Conservation (phyloP, 805 yeast genomes). For the Wickerhamiella siamensis region DNA sequence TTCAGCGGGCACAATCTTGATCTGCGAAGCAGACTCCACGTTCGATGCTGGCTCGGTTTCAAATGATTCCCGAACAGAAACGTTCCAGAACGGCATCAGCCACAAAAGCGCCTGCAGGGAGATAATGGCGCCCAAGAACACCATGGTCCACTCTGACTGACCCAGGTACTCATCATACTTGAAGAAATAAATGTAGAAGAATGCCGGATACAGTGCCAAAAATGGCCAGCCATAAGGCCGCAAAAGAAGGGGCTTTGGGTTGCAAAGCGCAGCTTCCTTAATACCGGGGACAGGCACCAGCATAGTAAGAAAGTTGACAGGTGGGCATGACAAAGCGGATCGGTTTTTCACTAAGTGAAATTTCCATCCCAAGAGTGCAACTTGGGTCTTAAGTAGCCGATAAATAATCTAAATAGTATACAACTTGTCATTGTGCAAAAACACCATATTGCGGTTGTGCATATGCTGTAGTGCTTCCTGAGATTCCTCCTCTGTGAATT, state of each 20-base stretch:
- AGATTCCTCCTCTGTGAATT: constrained; percentile 26
- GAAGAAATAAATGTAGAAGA: constrained; percentile 45
- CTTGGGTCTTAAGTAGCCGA: too few relatives aligned
- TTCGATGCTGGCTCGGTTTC: constrained; percentile 43
- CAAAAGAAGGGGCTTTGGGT: constrained; percentile 41
- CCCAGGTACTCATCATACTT: constrained; percentile 71
- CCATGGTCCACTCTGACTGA: constrained; percentile 94
- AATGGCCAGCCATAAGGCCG: constrained; percentile 81
- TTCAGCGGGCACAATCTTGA: constrained; percentile 67
- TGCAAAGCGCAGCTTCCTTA: constrained; percentile 56
- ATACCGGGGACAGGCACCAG: constrained; percentile 58
- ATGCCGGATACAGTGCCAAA: constrained; percentile 59
- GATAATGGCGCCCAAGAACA: constrained; percentile 58
- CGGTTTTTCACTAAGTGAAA: too few relatives aligned
- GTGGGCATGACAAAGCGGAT: background rate
- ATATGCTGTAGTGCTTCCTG: constrained; percentile 26
- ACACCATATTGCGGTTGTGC: constrained; percentile 26
- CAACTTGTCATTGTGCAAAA: constrained; percentile 23
- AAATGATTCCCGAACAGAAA: constrained; percentile 52
- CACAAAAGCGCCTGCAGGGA: constrained; percentile 63
- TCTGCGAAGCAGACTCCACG: constrained; percentile 51
- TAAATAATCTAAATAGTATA: constrained; percentile 10
- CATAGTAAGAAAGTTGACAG: background rate
- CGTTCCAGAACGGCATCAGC: constrained; percentile 92
- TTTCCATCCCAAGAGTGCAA: too few relatives aligned